Evolutionary conservation across 768 basidiomycete genomes (phyloP).

Genomic region (Serendipita sp.): DNA sequence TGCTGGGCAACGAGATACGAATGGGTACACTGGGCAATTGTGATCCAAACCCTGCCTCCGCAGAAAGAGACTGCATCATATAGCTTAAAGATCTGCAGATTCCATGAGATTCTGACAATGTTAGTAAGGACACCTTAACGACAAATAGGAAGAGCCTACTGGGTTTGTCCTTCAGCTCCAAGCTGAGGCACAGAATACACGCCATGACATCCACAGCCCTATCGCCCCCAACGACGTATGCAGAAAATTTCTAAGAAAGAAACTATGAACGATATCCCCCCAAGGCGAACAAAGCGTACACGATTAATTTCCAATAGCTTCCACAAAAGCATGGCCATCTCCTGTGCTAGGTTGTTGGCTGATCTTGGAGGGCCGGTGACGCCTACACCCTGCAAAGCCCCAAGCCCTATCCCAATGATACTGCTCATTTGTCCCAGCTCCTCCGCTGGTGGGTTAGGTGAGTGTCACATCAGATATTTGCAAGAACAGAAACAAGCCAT

Average conservation of each 20-base stretch:
- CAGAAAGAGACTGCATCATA: constrained; percentile 79
- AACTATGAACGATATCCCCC: constrained; percentile 6
- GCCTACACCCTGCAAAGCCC: constrained; percentile 18
- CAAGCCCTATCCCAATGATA: not conserved
- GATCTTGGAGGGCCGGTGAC: constrained; percentile 49
- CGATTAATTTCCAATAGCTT: constrained; percentile 74
- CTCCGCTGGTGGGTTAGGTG: constrained; percentile 5
- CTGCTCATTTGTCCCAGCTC: not conserved
- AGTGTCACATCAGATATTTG: not conserved
- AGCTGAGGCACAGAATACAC: constrained; percentile 61
- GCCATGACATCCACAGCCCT: constrained; percentile 61
- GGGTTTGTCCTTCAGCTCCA: constrained; percentile 89
- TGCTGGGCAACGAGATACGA: constrained; percentile 50
- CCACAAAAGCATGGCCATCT: constrained; percentile 66
- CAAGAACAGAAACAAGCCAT: not conserved
- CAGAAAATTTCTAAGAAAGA: constrained; percentile 67
- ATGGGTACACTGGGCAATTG: constrained; percentile 44
- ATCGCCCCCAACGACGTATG: constrained; percentile 66
- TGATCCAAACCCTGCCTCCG: constrained; percentile 62
- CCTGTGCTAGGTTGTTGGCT: constrained; percentile 42
- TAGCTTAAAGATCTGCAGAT: constrained; percentile 80
- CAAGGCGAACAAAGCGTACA: not conserved
- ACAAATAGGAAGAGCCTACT: constrained; percentile 32
- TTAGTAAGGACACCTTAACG: not conserved
- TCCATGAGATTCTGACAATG: constrained; percentile 68